A percentile compares a stretch with the other conserved stretches of the same genome.
Evolutionary conservation across 345 rosid species (phyloP).

Genomic region (Laguncularia racemosa): DNA sequence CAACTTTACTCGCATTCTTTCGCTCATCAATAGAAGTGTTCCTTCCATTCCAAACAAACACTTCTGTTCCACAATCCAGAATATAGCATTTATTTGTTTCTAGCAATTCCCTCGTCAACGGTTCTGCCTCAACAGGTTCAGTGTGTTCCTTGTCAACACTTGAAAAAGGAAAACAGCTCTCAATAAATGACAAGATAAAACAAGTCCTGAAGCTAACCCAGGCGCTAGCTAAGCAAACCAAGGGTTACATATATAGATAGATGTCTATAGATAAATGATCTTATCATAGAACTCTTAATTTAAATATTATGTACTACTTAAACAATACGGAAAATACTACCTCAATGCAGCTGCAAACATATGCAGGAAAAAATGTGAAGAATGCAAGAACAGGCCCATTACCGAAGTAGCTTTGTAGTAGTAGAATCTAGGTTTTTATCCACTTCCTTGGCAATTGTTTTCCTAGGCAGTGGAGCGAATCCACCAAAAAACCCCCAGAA

Average conservation of each 20-base stretch:
- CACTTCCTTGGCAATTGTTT: conserved; percentile 71
- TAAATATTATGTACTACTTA: too few relatives aligned
- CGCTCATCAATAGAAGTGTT: conserved; percentile 92
- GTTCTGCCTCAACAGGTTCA: conserved; percentile 56
- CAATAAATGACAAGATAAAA: too few relatives aligned
- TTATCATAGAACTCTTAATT: too few relatives aligned
- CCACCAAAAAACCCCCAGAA: conserved; percentile 97
- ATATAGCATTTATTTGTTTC: conserved; percentile 77
- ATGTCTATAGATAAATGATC: too few relatives aligned
- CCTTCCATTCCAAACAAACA: conserved; percentile 98
- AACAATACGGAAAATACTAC: background rate
- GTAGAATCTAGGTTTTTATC: conserved; percentile 57
- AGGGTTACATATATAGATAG: too few relatives aligned
- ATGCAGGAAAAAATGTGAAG: background rate
- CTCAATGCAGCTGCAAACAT: background rate
- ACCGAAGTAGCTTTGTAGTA: conserved; percentile 77
- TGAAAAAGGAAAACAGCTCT: conserved; percentile 10
- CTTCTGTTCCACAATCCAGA: conserved; percentile 80
- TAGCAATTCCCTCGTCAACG: conserved; percentile 59
- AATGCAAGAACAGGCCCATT: conserved; percentile 3
- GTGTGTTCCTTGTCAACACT: conserved; percentile 62
- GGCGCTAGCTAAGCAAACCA: too few relatives aligned
- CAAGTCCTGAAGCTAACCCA: too few relatives aligned
- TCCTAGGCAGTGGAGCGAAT: conserved; percentile 81
- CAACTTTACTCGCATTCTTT: conserved; percentile 69